These are phyloP conservation scores for Jatropha multifida DNA, from an alignment of 441 rosid genomes.

Conservation along the genomic window DNA sequence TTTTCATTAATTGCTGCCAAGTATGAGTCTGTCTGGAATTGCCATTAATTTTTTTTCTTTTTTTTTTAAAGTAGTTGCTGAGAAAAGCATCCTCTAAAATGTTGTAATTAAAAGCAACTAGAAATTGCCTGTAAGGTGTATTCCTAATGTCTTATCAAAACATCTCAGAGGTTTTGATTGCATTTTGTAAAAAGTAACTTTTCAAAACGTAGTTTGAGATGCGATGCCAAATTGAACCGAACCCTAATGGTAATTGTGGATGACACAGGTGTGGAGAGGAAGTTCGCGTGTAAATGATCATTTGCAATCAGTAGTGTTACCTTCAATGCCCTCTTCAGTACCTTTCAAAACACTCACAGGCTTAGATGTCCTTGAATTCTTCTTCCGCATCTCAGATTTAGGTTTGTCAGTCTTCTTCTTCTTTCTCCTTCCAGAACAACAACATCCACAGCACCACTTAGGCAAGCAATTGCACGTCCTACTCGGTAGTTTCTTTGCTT, in stretches of 20 bases:
- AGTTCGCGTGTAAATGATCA: neutral
- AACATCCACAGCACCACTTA: conserved; percentile 38
- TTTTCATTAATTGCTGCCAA: neutral
- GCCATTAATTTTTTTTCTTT: no score
- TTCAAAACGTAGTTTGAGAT: neutral
- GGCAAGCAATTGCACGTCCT: conserved; percentile 68
- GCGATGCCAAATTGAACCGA: neutral
- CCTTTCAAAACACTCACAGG: conserved; percentile 28
- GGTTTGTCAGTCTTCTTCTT: conserved; percentile 34
- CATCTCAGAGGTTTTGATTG: neutral
- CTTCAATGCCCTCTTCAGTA: conserved; percentile 27
- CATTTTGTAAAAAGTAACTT: neutral
- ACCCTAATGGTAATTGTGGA: neutral
- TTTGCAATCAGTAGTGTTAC: conserved; percentile 3
- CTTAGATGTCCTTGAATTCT: conserved; percentile 9
- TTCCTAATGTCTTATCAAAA: neutral
- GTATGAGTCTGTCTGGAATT: neutral
- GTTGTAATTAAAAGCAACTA: neutral
- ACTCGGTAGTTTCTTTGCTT: conserved; percentile 52
- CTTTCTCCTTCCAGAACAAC: conserved; percentile 45
- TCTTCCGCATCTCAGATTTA: conserved; percentile 3
- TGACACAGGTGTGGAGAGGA: neutral
- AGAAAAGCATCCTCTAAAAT: neutral
- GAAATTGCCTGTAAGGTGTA: neutral
- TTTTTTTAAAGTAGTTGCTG: neutral